A percentile compares a stretch with the other conserved stretches of the same genome.
These are phyloP conservation scores for Fraxinus pennsylvanica DNA, from an alignment of 257 asterid species.

Conservation along the genomic window DNA sequence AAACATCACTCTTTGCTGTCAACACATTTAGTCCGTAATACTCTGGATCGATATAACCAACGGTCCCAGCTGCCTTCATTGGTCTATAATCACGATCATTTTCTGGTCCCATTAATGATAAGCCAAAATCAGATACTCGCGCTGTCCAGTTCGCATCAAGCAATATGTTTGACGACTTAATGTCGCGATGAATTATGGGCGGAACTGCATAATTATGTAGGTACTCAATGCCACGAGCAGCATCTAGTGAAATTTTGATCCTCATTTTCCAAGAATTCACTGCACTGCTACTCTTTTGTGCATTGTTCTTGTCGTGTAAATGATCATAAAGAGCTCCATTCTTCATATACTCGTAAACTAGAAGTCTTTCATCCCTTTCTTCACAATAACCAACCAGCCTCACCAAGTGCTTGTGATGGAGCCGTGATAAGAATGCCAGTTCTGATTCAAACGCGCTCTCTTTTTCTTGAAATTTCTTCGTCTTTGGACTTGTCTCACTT, in stretches of 20 bases:
- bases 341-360: slow-evolving; percentile 85
- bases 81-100: slow-evolving; percentile 45
- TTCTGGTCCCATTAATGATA: slow-evolving; percentile 58
- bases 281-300: slow-evolving; percentile 38
- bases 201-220: slow-evolving; percentile 86
- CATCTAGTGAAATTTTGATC: slow-evolving; percentile 74
- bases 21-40: slow-evolving; percentile 68
- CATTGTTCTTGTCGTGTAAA: slow-evolving; percentile 58
- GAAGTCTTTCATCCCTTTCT: slow-evolving; percentile 71
- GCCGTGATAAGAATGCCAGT: slow-evolving; percentile 69
- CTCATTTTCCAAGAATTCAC: slow-evolving; percentile 83
- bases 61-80: slow-evolving; percentile 71
- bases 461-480: slow-evolving; percentile 74
- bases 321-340: slow-evolving; percentile 85
- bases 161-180: slow-evolving; percentile 79
- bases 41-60: slow-evolving; percentile 85
- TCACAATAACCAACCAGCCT: slow-evolving; percentile 74
- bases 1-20: slow-evolving; percentile 83
- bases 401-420: slow-evolving; percentile 93
- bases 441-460: slow-evolving; percentile 88
- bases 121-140: slow-evolving; percentile 82
- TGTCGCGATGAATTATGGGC: slow-evolving; percentile 83
- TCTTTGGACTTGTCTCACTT: slow-evolving; percentile 59
- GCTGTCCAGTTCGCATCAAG: slow-evolving; percentile 71
- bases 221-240: slow-evolving; percentile 84